Evolutionary conservation across 2,329 filamentous ascomycete species (phyloP).

Genomic region (Fusarium denticulatum): DNA sequence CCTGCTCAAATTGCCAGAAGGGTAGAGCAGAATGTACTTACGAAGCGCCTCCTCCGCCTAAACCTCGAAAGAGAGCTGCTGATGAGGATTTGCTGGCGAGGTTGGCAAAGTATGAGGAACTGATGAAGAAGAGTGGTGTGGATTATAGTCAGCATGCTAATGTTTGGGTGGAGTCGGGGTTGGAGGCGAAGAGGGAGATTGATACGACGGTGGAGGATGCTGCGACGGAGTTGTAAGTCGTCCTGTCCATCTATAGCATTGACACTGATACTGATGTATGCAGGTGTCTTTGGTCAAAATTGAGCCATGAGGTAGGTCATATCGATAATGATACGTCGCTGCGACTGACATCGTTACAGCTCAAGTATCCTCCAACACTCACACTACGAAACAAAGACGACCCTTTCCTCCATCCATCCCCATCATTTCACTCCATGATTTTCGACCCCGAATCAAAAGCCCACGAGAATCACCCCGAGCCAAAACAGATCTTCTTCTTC

Average conservation of each 20-base stretch:
- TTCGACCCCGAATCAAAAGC: background rate
- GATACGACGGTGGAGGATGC: background rate
- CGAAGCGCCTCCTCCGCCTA: conserved; percentile 23
- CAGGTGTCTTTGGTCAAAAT: conserved; percentile 37
- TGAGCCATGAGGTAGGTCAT: conserved; percentile 25
- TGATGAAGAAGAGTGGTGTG: conserved; percentile 43
- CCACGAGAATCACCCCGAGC: conserved; percentile 43
- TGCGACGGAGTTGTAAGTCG: conserved; percentile 5
- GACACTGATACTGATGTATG: background rate
- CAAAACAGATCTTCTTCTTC: conserved; percentile 42
- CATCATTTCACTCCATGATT: conserved; percentile 12
- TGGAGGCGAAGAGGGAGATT: conserved; percentile 2
- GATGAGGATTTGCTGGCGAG: conserved; percentile 42
- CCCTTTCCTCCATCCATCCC: conserved; percentile 12
- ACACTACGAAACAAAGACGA: conserved; percentile 37
- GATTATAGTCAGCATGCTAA: conserved; percentile 33
- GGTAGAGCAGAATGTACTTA: conserved; percentile 43
- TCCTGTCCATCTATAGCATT: too few relatives aligned
- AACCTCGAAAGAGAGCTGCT: conserved; percentile 42
- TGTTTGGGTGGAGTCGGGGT: conserved; percentile 39
- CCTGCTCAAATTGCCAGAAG: conserved; percentile 57
- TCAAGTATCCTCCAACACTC: conserved; percentile 39
- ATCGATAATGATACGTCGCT: rapidly evolving
- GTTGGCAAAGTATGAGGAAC: conserved; percentile 41
- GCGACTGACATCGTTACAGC: conserved; percentile 16